A percentile compares a stretch with the other conserved stretches of the same genome.
Evolutionary conservation across 2,329 filamentous ascomycete genomes (phyloP).

Genomic region (Emergomyces africanus): DNA sequence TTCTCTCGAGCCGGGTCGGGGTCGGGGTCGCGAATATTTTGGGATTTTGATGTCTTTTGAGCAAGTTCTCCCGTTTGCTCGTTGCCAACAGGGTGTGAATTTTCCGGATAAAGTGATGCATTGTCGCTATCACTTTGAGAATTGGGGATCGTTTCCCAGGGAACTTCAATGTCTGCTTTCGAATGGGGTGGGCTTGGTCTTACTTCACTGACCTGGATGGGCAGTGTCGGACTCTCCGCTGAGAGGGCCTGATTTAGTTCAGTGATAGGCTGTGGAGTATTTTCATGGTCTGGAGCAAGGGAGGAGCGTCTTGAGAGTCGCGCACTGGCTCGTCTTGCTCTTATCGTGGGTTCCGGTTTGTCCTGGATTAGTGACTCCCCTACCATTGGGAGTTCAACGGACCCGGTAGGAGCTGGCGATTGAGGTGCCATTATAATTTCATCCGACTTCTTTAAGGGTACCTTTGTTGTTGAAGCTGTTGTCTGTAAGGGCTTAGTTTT

Average conservation of each 20-base stretch:
- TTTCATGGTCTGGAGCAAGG: neutral
- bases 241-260: neutral
- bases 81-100: neutral
- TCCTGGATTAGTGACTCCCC: neutral
- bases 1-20: conserved; percentile 3
- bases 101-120: neutral
- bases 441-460: neutral
- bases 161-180: neutral
- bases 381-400: neutral
- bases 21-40: neutral
- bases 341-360: neutral
- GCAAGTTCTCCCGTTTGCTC: neutral
- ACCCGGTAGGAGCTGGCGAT: neutral
- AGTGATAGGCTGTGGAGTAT: neutral
- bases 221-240: neutral
- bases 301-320: neutral
- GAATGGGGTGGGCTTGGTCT: neutral
- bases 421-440: neutral
- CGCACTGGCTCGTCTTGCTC: neutral
- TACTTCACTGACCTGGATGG: neutral
- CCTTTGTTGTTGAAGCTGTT: neutral
- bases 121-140: neutral
- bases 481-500: neutral
- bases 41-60: neutral
- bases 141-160: neutral